Evolutionary conservation across 2,329 filamentous ascomycete genomes (phyloP).

Genomic region (Fusarium humuli): DNA sequence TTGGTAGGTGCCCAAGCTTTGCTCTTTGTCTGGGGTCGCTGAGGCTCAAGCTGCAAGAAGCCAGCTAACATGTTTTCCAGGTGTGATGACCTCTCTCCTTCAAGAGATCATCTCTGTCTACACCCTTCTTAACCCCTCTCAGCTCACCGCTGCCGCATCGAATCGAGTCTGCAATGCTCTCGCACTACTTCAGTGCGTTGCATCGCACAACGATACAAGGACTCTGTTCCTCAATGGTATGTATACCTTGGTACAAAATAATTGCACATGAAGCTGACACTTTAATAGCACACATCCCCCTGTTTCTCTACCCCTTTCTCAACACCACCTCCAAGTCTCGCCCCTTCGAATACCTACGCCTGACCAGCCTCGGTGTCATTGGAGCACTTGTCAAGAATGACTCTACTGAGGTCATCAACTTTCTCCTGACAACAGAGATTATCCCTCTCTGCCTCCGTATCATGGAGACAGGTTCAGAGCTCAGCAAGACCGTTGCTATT

Average conservation of each 20-base stretch:
- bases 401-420: constrained; percentile 98
- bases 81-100: constrained; percentile 96
- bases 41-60: constrained; percentile 21
- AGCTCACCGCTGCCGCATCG: constrained; percentile 95
- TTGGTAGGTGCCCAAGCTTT: constrained; percentile 71
- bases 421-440: constrained; percentile 97
- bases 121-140: constrained; percentile 93
- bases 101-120: constrained; percentile 99
- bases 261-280: constrained; percentile 27
- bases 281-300: constrained; percentile 85
- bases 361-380: constrained; percentile 96
- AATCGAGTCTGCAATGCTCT: constrained; percentile 98
- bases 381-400: constrained; percentile 98
- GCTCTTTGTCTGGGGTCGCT: not conserved
- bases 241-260: constrained; percentile 38
- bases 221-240: constrained; percentile 92
- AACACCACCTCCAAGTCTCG: constrained; percentile 99
- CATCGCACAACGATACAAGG: constrained; percentile 95
- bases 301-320: constrained; percentile 97
- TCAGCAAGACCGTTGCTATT: constrained; percentile 98
- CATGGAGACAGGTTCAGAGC: constrained; percentile 98
- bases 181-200: constrained; percentile 94
- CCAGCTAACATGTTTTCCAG: constrained; percentile 58
- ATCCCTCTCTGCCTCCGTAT: constrained; percentile 97
- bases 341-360: constrained; percentile 95